Percentiles rank a stretch among this genome's conserved stretches.
Evolutionary conservation across 805 yeast genomes (phyloP).

Genomic region (Maudiozyma pseudohumilis): DNA sequence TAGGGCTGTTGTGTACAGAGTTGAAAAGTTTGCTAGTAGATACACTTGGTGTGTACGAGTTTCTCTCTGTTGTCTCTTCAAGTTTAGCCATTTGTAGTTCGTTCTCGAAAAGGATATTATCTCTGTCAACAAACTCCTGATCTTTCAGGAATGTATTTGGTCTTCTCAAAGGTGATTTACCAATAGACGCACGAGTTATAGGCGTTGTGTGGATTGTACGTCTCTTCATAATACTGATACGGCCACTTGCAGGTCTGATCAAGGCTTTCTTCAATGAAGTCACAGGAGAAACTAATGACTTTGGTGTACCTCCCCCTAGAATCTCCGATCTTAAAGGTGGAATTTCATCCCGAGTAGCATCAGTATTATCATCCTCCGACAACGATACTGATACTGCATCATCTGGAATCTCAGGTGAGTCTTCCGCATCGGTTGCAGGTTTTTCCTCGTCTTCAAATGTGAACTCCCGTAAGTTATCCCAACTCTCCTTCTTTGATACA

Average conservation of each 20-base stretch:
- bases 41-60: slow-evolving; percentile 13
- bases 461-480: slow-evolving; percentile 39
- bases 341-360: not conserved
- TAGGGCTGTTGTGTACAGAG: slow-evolving; percentile 18
- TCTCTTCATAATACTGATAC: slow-evolving; percentile 23
- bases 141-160: not conserved
- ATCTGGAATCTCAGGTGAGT: not conserved
- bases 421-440: not conserved
- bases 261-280: slow-evolving; percentile 8
- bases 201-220: slow-evolving; percentile 3
- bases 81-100: slow-evolving; percentile 13
- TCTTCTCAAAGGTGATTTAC: not conserved
- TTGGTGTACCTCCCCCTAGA: not conserved
- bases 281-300: slow-evolving; percentile 2
- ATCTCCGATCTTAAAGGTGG: no score
- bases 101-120: slow-evolving; percentile 13
- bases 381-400: not conserved
- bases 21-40: slow-evolving; percentile 19
- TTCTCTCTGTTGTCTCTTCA: slow-evolving; percentile 9
- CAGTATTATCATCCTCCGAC: not conserved
- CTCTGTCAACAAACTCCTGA: slow-evolving; percentile 14
- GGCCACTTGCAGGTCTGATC: slow-evolving; percentile 26
- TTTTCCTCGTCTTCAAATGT: slow-evolving; percentile 23
- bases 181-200: not conserved
- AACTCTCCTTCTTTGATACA: slow-evolving; percentile 42